Percentiles rank a stretch among this genome's conserved stretches.
Conservation (phyloP, 2,329 filamentous ascomycete species). For the Talaromyces sp. region DNA sequence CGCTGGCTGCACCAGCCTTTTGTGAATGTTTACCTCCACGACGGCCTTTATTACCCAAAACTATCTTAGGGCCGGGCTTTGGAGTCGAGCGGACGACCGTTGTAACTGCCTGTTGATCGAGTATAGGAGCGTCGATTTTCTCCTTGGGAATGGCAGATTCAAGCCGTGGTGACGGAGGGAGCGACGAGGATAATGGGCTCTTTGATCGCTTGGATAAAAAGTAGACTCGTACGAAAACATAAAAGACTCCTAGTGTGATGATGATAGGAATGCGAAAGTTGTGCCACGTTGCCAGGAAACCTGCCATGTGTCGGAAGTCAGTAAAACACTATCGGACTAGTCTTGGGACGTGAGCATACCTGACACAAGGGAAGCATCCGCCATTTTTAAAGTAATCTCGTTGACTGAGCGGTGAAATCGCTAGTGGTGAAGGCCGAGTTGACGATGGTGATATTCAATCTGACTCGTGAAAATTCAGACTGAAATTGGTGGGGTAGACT, state of each 20-base stretch:
- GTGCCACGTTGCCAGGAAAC: constrained; percentile 44
- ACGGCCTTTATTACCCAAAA: constrained; percentile 29
- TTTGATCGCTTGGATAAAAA: constrained; percentile 23
- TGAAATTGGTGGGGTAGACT: neutral
- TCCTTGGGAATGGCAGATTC: constrained; percentile 2
- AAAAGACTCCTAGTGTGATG: constrained; percentile 33
- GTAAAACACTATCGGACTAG: neutral
- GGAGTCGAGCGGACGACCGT: constrained; percentile 1
- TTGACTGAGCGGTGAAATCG: neutral
- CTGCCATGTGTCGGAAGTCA: constrained; percentile 21
- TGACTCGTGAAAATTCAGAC: neutral
- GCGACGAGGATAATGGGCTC: constrained; percentile 26
- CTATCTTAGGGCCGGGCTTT: constrained; percentile 30
- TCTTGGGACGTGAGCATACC: neutral
- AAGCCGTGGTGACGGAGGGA: constrained; percentile 27
- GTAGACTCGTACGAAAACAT: constrained; percentile 18
- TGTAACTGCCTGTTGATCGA: neutral
- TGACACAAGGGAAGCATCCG: constrained; percentile 1
- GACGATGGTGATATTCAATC: neutral
- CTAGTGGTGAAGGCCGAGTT: neutral
- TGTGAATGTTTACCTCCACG: constrained; percentile 24
- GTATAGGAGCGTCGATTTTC: neutral
- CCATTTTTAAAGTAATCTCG: neutral
- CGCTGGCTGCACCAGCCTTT: constrained; percentile 16
- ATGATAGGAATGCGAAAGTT: constrained; percentile 43